phyloP scores from a whole-genome alignment of 225 moss, liverwort and hornwort genomes.

The Neckera pumila region DNA sequence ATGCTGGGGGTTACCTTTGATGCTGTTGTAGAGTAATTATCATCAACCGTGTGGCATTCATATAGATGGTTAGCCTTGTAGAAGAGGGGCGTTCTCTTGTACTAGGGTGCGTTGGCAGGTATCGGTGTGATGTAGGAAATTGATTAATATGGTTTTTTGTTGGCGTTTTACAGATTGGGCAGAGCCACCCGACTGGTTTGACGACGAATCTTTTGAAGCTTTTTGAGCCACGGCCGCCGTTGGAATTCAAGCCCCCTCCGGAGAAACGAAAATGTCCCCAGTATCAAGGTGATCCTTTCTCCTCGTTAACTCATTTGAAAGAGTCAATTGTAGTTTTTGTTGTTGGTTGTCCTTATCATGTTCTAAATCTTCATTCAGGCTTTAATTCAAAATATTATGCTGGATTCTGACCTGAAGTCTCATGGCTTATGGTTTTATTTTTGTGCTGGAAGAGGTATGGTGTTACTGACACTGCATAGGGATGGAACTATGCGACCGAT shows the following conservation, averaged over 20 bases:
- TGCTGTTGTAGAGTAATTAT: neutral
- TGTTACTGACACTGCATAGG: neutral
- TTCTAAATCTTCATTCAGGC: neutral
- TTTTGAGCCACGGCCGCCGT: slow-evolving; percentile 87
- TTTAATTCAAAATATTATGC: neutral
- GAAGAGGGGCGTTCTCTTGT: neutral
- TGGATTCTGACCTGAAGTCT: neutral
- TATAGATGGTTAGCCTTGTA: neutral
- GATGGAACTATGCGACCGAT: neutral
- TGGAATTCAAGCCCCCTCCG: slow-evolving; percentile 87
- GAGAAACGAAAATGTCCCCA: slow-evolving; percentile 89
- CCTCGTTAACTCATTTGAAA: neutral
- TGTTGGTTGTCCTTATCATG: neutral
- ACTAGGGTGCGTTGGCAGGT: neutral
- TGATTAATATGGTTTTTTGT: neutral
- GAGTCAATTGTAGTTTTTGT: neutral
- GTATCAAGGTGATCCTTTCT: slow-evolving; percentile 43
- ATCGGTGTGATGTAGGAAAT: neutral
- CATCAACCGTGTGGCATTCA: neutral
- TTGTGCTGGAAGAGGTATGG: neutral
- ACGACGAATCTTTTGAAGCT: slow-evolving; percentile 94
- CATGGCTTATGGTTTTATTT: neutral
- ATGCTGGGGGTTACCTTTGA: neutral
- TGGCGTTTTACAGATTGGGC: slow-evolving; percentile 59
- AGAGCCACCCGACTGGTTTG: slow-evolving; percentile 97